These are phyloP conservation scores for Hanseniaspora singularis DNA, from an alignment of 805 yeast species.

Conservation along the genomic window DNA sequence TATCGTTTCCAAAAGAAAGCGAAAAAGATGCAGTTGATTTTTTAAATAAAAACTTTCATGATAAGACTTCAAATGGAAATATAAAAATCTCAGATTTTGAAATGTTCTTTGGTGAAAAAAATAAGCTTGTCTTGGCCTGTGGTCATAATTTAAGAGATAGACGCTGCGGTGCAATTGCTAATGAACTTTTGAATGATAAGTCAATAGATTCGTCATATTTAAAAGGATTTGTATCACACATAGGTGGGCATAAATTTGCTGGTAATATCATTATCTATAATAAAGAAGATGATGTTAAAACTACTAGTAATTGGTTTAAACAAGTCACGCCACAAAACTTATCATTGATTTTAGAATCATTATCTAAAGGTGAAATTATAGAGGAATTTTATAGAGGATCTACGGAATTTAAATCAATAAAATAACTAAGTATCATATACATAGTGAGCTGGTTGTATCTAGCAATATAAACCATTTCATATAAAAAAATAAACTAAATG, in stretches of 20 bases:
- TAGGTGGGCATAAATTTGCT: slow-evolving; percentile 81
- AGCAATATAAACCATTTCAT: too few relatives aligned
- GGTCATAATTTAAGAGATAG: slow-evolving; percentile 24
- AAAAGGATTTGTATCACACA: slow-evolving; percentile 51
- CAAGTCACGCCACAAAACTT: slow-evolving; percentile 54
- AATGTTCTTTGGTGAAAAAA: background rate
- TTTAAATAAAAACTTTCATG: slow-evolving; percentile 16
- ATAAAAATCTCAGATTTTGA: background rate
- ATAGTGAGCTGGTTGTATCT: too few relatives aligned
- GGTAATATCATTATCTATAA: slow-evolving; percentile 60
- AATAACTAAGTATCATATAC: too few relatives aligned
- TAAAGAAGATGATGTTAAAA: slow-evolving; percentile 24
- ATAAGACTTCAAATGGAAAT: background rate
- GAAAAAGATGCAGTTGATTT: slow-evolving; percentile 19
- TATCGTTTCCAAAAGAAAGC: background rate
- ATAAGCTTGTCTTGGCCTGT: slow-evolving; percentile 22
- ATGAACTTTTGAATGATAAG: background rate
- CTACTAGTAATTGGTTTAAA: slow-evolving; percentile 59
- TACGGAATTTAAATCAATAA: background rate
- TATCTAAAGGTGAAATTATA: slow-evolving; percentile 39
- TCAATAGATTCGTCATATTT: slow-evolving; percentile 28
- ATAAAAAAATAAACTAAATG: too few relatives aligned
- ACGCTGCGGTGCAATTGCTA: slow-evolving; percentile 23
- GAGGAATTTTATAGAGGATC: slow-evolving; percentile 47
- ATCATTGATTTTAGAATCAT: slow-evolving; percentile 54